A percentile compares a stretch with the other conserved stretches of the same genome.
These are phyloP conservation scores for Aspergillus sp. DNA, from an alignment of 2,329 filamentous ascomycete genomes.

Conservation along the genomic window DNA sequence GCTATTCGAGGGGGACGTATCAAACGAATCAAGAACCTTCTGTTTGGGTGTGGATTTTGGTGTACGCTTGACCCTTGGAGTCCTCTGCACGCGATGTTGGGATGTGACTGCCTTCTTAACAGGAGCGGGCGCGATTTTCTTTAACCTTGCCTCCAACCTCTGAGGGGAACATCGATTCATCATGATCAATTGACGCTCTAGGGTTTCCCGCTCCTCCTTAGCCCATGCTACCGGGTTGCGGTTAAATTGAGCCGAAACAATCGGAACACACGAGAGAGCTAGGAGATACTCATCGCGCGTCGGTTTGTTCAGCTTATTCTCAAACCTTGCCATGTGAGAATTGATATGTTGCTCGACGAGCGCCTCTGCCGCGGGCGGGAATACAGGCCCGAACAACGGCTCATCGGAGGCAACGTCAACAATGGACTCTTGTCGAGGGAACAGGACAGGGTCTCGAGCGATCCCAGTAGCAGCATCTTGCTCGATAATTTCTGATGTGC, in stretches of 20 bases:
- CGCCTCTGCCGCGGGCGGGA: conserved; percentile 34
- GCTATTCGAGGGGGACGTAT: conserved; percentile 34
- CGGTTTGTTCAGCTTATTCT: conserved; percentile 42
- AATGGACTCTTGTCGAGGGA: conserved; percentile 38
- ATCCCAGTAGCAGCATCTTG: conserved; percentile 25
- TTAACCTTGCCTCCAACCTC: conserved; percentile 32
- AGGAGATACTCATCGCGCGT: conserved; percentile 46
- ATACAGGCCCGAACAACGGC: conserved; percentile 41
- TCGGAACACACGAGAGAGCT: conserved; percentile 44
- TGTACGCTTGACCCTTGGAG: conserved; percentile 38
- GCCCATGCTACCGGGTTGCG: conserved; percentile 46
- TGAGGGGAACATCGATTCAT: conserved; percentile 40
- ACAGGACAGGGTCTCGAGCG: conserved; percentile 43
- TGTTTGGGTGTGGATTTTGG: conserved; percentile 43
- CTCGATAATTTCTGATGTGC: conserved; percentile 34
- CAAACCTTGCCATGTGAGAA: conserved; percentile 42
- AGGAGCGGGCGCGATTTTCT: conserved; percentile 43
- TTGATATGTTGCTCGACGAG: conserved; percentile 44
- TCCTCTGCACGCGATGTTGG: conserved; percentile 31
- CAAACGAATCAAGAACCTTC: conserved; percentile 39
- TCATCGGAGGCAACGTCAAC: conserved; percentile 37
- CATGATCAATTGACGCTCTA: conserved; percentile 42
- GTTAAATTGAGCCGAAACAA: conserved; percentile 44
- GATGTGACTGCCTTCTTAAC: conserved; percentile 26
- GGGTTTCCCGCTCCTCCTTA: conserved; percentile 41